Base-by-base conservation (phyloP, 2,329 filamentous ascomycete species). In the Epichloe gansuensis region DNA sequence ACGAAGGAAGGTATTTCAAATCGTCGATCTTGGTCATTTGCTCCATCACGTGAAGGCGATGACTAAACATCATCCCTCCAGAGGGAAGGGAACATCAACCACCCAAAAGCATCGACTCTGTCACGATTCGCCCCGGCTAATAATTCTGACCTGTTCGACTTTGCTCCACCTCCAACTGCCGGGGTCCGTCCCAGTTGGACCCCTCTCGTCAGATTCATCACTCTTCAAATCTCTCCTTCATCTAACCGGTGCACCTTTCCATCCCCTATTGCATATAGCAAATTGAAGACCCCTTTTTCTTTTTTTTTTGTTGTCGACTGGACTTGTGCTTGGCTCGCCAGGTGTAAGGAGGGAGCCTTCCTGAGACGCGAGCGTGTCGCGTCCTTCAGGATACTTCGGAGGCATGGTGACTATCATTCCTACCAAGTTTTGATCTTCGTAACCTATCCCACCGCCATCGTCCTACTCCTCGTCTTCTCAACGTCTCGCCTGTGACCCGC, bases 141-240 rank as follows among this genome's bases (percentile, higher is more conserved):
- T 1, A 41, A 50, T 25, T 50, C 42, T 45, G 27, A 21, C 44
- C 15, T 39, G 38, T 43, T 31, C 42, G 31, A 34, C 39, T 34
- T 45, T 47, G 42, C 47, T 54, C 50, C 51, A 53, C 54, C 51
- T 53, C 40, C 49, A 25, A 55, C 31, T 51, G 36, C 51, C 47
- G 54, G 54, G 54, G 54, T 55, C 51, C 54, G 46, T 51, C 54
- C 51, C 36, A 35, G 27, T 53, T 51, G 54, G 54, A 53, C 54
- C 53, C 51, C 54, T 47, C 51, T 51, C 41, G 40, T 23, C 35
- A 53, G 45, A 48, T 15, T 54, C 49, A 51, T 52, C 50, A 42
- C 34, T 49, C 43, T 38, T 23, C 39, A 25, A 23, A 17, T 41
- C 27, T 21, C 49, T 9, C n/a, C 12, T 42, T 51, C 48, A 46